Base-by-base conservation (phyloP, 2,329 filamentous ascomycete species). In the Huntiella bhutanensis region DNA sequence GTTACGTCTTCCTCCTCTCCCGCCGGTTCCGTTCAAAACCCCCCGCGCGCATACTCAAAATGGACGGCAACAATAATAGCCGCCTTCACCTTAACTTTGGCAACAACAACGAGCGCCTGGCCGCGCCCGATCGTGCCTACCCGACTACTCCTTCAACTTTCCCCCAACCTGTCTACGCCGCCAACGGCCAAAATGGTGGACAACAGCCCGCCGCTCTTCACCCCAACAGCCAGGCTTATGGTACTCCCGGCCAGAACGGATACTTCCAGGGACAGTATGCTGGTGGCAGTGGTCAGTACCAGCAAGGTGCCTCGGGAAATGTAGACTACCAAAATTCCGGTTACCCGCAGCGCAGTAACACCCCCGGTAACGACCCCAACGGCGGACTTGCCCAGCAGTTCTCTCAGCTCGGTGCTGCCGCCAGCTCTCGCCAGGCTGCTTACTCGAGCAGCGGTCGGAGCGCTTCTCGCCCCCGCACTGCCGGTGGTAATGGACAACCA, bases 91-190 rank as follows among this genome's bases (percentile, higher is more conserved):
- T 82, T 58, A 80, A 80, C 62, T 74, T 78, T 55, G 70, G 68
- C 58, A 78, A 72, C 62, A 72, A 71, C 59, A 77, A 75, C 61
- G 73, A 78, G 55, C 75, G 76, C 56, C 71, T 76, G 49, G 66
- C 69, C 51, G 63, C 73, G 47, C 56, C 62, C 56, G 80, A 80
- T 60, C 71, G 80, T 59, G 69, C 76, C 54, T 86, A 83, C 69
- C 82, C 81, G 54, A 86, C 88, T 45, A 95, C 88, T 7, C 88
- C 88, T 45, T 95, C 88, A 53, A 94, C 87, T 49, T 96, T 96
- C 59, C 88, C 88, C 10, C 88, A 96, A 65, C 87, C 87, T 51
- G 82, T 93, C 60, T 75, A 72, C 54, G 65, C 68, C 49, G 17
- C 22, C 22, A 56, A 58, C 45, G 64, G 64, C 53, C 62, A 79